Evolutionary conservation across 2,329 filamentous ascomycete genomes (phyloP), one percentile per base, ranked within the genome.

Genomic region (Apiospora rasikravindrae): DNA sequence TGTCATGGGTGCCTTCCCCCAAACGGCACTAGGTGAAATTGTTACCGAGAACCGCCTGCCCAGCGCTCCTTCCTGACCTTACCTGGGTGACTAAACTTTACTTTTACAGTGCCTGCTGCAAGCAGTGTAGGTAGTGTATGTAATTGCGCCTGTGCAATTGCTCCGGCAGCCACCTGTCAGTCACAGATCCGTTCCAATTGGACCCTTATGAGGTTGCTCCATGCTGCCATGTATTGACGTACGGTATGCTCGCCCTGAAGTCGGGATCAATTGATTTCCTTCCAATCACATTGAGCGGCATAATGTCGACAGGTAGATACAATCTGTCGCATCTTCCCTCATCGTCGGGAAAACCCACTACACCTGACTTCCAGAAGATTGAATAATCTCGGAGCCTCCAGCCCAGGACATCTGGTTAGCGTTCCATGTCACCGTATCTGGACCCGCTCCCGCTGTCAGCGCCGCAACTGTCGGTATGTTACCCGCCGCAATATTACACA

Each of bases 361-460:
- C 24, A 53, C 40, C 40, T 42, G 57, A 64, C 57, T 64, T 64
- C 57, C 37, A 64, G 57, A 64, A 40, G 57, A 33, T 64, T 64
- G 57, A 64, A 40, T 10, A 64, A 40, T 64, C 57, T 64, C 33
- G 57, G 57, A 14, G 33, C 33, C 57, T 64, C 51, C 51, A 57
- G 57, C 33, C 57, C 57, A 64, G 57, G 33, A 40, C 40, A 64
- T 64, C 57, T 40, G 11, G 19, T 13, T 64, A 64, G 57, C 33
- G 57, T 40, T 64, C 57, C 57, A 40, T 64, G 57, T 24, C 57
- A 64, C 57, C 57, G 57, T 64, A 64, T 64, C 57, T n/a, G 40
- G 57, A 64, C 33, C 57, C 57, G 33, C 57, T 64, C 57, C 57
- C 57, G 57, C 57, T 64, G 57, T 64, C 57, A 64, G 57, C 57